phyloP scores from a whole-genome alignment of 1,284 basidiomycete genomes.

The Cutaneotrichosporon sp. region DNA sequence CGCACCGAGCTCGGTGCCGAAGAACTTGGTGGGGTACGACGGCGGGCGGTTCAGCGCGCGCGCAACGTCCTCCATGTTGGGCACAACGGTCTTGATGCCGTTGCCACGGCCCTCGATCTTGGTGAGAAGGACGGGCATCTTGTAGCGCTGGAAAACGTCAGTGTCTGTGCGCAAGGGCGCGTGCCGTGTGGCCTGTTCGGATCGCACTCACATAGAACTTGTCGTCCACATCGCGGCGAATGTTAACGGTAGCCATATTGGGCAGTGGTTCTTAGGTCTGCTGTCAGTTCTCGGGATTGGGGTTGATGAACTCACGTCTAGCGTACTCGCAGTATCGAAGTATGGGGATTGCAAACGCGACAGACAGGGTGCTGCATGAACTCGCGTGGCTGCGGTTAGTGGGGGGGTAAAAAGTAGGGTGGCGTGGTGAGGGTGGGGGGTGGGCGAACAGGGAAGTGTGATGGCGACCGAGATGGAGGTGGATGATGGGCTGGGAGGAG shows the following conservation, averaged over 20 bases:
- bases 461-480: not conserved
- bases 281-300: not conserved
- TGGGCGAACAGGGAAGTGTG: not conserved
- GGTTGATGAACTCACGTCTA: conserved; percentile 19
- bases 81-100: conserved; percentile 98
- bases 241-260: conserved; percentile 91
- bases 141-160: conserved; percentile 50
- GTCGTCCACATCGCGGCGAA: conserved; percentile 95
- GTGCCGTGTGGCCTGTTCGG: not conserved
- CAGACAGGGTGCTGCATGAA: conserved; percentile 30
- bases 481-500: not conserved
- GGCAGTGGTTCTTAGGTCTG: conserved; percentile 25
- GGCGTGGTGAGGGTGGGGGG: not conserved
- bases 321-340: conserved; percentile 19
- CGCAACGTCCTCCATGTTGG: conserved; percentile 98
- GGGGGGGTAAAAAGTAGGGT: not conserved
- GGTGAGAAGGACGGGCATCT: conserved; percentile 90
- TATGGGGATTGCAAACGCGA: conserved; percentile 9
- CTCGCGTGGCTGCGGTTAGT: conserved; percentile 22
- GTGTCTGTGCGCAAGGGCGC: conserved; percentile 1
- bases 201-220: conserved; percentile 57
- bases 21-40: conserved; percentile 96
- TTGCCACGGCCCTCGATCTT: conserved; percentile 99
- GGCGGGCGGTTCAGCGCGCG: conserved; percentile 93
- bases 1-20: conserved; percentile 97